Conservation (phyloP, 139 green algal species). For the Asterochloris sp. region DNA sequence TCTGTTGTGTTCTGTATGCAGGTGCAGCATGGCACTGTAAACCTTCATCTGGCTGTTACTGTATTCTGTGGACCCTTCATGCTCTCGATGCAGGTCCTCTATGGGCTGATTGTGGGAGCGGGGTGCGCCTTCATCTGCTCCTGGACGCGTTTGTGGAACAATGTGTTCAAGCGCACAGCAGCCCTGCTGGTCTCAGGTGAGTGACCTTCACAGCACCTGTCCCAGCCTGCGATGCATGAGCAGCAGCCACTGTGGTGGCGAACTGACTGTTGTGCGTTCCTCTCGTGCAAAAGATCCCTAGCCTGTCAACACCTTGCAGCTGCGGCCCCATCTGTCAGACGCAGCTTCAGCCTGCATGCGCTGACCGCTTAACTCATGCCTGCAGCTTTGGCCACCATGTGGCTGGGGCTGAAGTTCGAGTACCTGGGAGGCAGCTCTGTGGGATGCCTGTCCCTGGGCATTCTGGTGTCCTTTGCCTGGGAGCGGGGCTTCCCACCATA, state of each 20-base stretch:
- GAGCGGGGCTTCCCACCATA: conserved; percentile 18
- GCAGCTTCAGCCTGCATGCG: too few species aligned
- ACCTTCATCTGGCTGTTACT: neutral
- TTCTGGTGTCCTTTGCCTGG: conserved; percentile 24
- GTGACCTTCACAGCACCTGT: too few species aligned
- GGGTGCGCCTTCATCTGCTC: conserved; percentile 18
- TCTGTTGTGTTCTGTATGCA: neutral
- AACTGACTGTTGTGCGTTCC: too few species aligned
- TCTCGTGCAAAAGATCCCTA: too few species aligned
- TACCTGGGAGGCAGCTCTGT: conserved; percentile 28
- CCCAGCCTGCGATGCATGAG: too few species aligned
- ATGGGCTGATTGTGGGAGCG: conserved; percentile 31
- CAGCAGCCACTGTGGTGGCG: too few species aligned
- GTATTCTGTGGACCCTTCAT: neutral
- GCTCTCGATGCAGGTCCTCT: conserved; percentile 5
- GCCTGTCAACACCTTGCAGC: too few species aligned
- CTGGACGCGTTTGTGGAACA: conserved; percentile 34
- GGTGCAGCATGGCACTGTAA: conserved; percentile 1
- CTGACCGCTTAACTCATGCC: too few species aligned
- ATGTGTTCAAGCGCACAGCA: conserved; percentile 24
- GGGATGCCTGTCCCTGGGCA: conserved; percentile 21
- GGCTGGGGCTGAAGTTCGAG: conserved; percentile 18
- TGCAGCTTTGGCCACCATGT: conserved; percentile 21
- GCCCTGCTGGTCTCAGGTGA: conserved; percentile 22
- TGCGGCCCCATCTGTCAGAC: too few species aligned